Evolutionary conservation across 148 eudicot species (phyloP).

Genomic region (Limonium bicolor): DNA sequence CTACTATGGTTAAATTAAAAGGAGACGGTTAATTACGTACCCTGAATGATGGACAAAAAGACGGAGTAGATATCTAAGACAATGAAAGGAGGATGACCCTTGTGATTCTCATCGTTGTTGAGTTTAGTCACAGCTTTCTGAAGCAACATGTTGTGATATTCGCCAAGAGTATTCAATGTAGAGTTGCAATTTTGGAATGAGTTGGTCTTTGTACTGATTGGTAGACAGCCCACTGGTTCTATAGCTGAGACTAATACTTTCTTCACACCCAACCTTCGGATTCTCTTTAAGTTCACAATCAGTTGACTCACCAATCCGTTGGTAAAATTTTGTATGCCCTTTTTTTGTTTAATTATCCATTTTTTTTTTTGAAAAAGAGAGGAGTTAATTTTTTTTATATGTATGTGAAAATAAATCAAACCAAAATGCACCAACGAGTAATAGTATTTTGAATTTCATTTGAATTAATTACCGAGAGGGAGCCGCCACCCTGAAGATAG

Average conservation of each 20-base stretch:
- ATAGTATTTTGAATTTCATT: neutral
- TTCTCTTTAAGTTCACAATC: conserved; percentile 22
- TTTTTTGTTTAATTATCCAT: neutral
- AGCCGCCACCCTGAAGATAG: conserved; percentile 29
- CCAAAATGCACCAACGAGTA: neutral
- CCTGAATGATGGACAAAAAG: conserved; percentile 32
- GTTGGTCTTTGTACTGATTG: conserved; percentile 16
- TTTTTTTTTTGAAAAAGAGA: neutral
- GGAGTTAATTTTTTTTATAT: neutral
- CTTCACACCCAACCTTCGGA: conserved; percentile 36
- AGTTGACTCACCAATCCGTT: conserved; percentile 40
- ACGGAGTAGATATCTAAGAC: conserved; percentile 34
- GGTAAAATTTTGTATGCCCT: conserved; percentile 44
- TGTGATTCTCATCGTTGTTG: conserved; percentile 22
- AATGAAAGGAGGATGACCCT: conserved; percentile 10
- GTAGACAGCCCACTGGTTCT: conserved; percentile 69
- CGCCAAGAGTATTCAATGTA: conserved; percentile 9
- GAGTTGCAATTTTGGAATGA: conserved; percentile 25
- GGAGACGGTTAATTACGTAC: too few species aligned
- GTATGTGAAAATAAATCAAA: neutral
- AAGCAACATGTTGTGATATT: conserved; percentile 18
- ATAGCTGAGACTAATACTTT: conserved; percentile 43
- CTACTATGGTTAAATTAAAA: too few species aligned
- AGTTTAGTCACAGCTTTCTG: conserved; percentile 28
- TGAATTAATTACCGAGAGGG: conserved; percentile 23